A percentile compares a stretch with the other conserved stretches of the same genome.
Conservation (phyloP, 2,329 filamentous ascomycete genomes). For the Diaporthe eres region DNA sequence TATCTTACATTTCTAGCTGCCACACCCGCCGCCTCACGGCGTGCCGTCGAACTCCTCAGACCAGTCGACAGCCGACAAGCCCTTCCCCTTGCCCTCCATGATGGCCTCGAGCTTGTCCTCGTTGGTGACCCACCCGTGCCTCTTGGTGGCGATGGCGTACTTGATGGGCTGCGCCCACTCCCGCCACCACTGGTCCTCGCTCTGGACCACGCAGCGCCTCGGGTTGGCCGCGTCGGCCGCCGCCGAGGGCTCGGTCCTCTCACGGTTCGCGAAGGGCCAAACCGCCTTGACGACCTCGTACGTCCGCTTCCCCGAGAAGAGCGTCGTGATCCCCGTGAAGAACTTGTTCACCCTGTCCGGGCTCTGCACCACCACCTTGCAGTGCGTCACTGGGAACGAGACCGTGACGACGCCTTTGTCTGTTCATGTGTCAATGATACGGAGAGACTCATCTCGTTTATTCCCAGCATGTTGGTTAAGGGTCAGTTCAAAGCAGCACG, state of each 20-base stretch:
- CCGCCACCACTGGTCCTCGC: conserved; percentile 69
- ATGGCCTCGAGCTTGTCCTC: conserved; percentile 68
- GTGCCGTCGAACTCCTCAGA: conserved; percentile 48
- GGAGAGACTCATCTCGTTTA: no score
- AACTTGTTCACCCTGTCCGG: conserved; percentile 68
- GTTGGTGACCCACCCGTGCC: conserved; percentile 63
- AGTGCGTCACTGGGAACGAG: conserved; percentile 65
- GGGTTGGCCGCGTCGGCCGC: not conserved
- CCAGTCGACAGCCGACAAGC: conserved; percentile 58
- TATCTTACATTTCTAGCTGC: not conserved
- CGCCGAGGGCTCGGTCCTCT: conserved; percentile 57
- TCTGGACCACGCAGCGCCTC: conserved; percentile 65
- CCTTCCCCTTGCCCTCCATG: conserved; percentile 63
- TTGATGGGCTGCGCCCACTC: conserved; percentile 64
- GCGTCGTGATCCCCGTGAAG: conserved; percentile 64
- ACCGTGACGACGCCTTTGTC: conserved; percentile 64
- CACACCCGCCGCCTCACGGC: not conserved
- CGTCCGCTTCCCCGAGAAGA: conserved; percentile 67
- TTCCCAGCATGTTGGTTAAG: no score
- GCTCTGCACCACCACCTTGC: conserved; percentile 63
- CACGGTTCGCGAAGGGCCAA: conserved; percentile 69
- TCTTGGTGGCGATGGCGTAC: conserved; percentile 54
- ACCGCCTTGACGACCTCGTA: conserved; percentile 70
- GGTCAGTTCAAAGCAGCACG: no score
- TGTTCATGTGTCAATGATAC: not conserved